These are phyloP conservation scores for Fusarium sp. DNA, from an alignment of 2,329 filamentous ascomycete genomes.

Conservation along the genomic window DNA sequence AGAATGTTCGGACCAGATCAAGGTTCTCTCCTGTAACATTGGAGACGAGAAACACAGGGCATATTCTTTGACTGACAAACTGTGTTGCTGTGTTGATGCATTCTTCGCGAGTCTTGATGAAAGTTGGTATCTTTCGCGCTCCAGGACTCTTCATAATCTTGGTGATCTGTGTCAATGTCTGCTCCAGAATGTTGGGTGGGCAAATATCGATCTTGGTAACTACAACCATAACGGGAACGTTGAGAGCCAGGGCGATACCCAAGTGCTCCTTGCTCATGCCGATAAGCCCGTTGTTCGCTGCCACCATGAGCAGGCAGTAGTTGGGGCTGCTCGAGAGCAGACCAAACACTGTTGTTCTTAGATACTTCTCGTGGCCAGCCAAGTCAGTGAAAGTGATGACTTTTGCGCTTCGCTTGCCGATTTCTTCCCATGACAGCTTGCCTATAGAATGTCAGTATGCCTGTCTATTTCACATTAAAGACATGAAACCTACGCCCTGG, in stretches of 20 bases:
- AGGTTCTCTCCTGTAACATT: constrained; percentile 96
- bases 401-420: constrained; percentile 93
- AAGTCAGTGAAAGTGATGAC: constrained; percentile 97
- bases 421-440: constrained; percentile 94
- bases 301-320: constrained; percentile 98
- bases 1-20: constrained; percentile 89
- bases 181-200: constrained; percentile 91
- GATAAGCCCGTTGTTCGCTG: constrained; percentile 95
- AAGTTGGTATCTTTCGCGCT: constrained; percentile 94
- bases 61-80: constrained; percentile 95
- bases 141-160: constrained; percentile 95
- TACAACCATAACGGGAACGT: constrained; percentile 97
- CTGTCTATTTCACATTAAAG: too few relatives aligned
- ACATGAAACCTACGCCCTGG: constrained; percentile 75
- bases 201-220: constrained; percentile 99
- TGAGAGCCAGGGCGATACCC: constrained; percentile 92
- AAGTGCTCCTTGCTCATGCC: constrained; percentile 99
- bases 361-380: constrained; percentile 93
- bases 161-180: constrained; percentile 91
- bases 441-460: constrained; percentile 51
- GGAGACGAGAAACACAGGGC: constrained; percentile 96
- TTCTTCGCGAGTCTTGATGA: constrained; percentile 91
- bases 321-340: constrained; percentile 94
- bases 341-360: constrained; percentile 96
- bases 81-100: constrained; percentile 96